phyloP scores from a whole-genome alignment of 345 rosid genomes.

The Hirschfeldia incana region DNA sequence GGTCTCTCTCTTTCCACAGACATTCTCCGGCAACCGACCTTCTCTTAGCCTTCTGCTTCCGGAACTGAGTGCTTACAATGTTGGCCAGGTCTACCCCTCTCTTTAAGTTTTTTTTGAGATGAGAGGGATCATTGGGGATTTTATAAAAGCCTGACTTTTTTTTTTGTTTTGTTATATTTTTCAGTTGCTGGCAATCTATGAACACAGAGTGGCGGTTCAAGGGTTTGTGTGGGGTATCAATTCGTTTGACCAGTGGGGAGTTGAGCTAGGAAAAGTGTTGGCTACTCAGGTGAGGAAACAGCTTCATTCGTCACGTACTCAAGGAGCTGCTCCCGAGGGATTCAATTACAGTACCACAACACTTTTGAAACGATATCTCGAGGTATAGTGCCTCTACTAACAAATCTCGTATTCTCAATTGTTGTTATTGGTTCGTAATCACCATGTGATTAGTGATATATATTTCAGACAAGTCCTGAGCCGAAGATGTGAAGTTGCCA shows the following conservation, averaged over 20 bases:
- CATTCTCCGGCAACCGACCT: constrained; percentile 88
- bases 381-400: constrained; percentile 46
- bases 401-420: background rate
- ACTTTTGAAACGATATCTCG: constrained; percentile 65
- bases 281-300: constrained; percentile 94
- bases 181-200: constrained; percentile 88
- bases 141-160: background rate
- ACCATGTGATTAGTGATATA: background rate
- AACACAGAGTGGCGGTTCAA: constrained; percentile 94
- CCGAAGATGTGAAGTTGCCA: constrained; percentile 26
- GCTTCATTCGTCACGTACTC: constrained; percentile 71
- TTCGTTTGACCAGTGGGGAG: constrained; percentile 99
- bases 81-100: constrained; percentile 68
- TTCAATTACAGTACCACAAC: constrained; percentile 83
- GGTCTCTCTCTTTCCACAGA: constrained; percentile 46
- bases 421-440: background rate
- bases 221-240: constrained; percentile 97
- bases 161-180: background rate
- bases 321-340: constrained; percentile 67
- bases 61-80: constrained; percentile 65
- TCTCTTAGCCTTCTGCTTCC: constrained; percentile 92
- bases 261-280: constrained; percentile 95
- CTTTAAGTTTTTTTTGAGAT: background rate
- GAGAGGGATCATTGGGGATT: constrained; percentile 5
- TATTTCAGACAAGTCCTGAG: constrained; percentile 25